A percentile compares a stretch with the other conserved stretches of the same genome.
These are phyloP conservation scores for Talaromyces trachyspermus DNA, from an alignment of 495 filamentous ascomycete genomes.

Conservation along the genomic window DNA sequence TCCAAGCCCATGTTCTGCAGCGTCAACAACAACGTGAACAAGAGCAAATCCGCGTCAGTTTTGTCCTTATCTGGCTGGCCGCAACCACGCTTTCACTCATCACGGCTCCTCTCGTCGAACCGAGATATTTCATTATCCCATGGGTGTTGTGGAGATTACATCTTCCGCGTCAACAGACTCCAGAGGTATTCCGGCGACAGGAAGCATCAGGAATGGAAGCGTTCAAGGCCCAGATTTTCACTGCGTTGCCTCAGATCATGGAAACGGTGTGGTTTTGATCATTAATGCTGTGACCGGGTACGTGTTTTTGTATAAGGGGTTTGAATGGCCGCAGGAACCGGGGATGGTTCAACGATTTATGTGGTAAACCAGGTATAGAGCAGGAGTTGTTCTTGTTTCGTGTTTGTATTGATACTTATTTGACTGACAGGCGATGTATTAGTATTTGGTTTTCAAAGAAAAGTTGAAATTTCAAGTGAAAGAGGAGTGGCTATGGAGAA, in stretches of 20 bases:
- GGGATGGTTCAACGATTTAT: conserved; percentile 85
- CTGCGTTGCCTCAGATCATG: conserved; percentile 44
- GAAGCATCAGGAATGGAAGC: conserved; percentile 12
- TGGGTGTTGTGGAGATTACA: conserved; percentile 92
- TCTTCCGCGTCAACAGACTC: conserved; percentile 46
- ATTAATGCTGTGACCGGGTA: conserved; percentile 72
- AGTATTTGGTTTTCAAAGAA: too few relatives aligned
- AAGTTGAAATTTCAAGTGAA: too few relatives aligned
- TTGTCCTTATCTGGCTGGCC: conserved; percentile 61
- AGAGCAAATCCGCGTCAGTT: conserved; percentile 38
- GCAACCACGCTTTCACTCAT: conserved; percentile 69
- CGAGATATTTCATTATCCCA: conserved; percentile 87
- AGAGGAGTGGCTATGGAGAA: too few relatives aligned
- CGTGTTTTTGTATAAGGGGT: conserved; percentile 71
- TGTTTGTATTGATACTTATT: too few relatives aligned
- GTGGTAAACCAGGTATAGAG: conserved; percentile 51
- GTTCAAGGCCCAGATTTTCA: conserved; percentile 21
- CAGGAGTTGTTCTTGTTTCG: too few relatives aligned
- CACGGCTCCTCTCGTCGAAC: conserved; percentile 87
- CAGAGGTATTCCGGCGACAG: conserved; percentile 19
- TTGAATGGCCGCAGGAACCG: conserved; percentile 73
- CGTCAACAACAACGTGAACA: conserved; percentile 27
- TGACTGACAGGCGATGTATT: too few relatives aligned
- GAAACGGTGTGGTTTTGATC: conserved; percentile 74
- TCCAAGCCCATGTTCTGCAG: conserved; percentile 27